A percentile compares a stretch with the other conserved stretches of the same genome.
Evolutionary conservation across 305 asterid genomes (phyloP).

Genomic region (Ajuga reptans): DNA sequence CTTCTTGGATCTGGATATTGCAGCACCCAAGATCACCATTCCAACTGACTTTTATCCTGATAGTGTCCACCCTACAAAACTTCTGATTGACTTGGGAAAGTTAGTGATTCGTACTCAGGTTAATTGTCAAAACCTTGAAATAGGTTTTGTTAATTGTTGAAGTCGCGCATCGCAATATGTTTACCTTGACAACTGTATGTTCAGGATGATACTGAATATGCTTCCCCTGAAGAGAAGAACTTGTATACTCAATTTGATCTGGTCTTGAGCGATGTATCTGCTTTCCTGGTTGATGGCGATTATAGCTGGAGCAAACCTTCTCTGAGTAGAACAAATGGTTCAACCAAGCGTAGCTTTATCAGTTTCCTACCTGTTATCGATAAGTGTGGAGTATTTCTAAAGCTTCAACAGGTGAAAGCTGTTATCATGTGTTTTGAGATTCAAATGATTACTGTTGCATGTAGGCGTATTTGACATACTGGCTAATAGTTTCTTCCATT

Average conservation of each 20-base stretch:
- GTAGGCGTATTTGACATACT: neutral
- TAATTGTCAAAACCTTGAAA: conserved; percentile 21
- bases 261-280: conserved; percentile 84
- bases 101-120: conserved; percentile 79
- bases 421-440: conserved; percentile 16
- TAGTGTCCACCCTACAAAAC: conserved; percentile 69
- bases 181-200: conserved; percentile 24
- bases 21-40: conserved; percentile 90
- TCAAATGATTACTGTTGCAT: neutral
- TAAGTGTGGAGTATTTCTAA: conserved; percentile 73
- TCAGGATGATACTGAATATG: conserved; percentile 66
- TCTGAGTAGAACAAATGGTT: conserved; percentile 27
- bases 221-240: conserved; percentile 64
- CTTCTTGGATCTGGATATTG: conserved; percentile 85
- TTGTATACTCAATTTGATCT: conserved; percentile 82
- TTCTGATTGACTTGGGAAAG: conserved; percentile 92
- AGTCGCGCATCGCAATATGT: neutral
- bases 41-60: conserved; percentile 87
- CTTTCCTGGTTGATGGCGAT: conserved; percentile 92
- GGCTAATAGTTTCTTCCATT: conserved; percentile 12
- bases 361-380: conserved; percentile 76
- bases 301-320: conserved; percentile 60
- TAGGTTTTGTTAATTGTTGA: conserved; percentile 12
- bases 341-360: conserved; percentile 38
- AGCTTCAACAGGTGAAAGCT: conserved; percentile 82